phyloP scores from a whole-genome alignment of 257 asterid genomes.

The Lavandula angustifolia region DNA sequence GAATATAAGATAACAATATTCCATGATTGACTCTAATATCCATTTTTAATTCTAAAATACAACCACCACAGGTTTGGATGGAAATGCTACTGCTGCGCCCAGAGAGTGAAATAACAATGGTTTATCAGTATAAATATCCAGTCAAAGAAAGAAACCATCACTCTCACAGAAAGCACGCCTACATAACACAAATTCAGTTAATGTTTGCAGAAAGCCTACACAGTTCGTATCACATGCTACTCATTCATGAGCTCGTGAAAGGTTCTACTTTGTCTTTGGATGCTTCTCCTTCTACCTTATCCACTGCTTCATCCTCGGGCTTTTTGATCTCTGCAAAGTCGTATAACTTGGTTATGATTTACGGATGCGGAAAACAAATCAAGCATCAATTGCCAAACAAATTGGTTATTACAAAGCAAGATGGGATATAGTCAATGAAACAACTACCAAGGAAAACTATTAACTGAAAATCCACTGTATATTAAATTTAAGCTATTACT shows the following conservation, averaged over 20 bases:
- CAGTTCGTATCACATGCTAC: conserved; percentile 19
- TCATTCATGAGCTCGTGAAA: conserved; percentile 40
- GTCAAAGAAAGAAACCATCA: conserved; percentile 3
- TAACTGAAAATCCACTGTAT: too few species aligned
- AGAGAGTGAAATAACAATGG: conserved; percentile 28
- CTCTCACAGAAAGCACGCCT: conserved; percentile 6
- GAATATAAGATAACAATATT: too few species aligned
- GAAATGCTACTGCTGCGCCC: conserved; percentile 22
- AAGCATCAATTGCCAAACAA: neutral
- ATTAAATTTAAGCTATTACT: too few species aligned
- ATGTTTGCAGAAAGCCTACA: conserved; percentile 19
- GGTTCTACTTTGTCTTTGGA: conserved; percentile 45
- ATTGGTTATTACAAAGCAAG: too few species aligned
- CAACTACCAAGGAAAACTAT: neutral
- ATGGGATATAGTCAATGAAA: neutral
- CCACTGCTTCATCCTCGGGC: conserved; percentile 42
- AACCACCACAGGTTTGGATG: conserved; percentile 29
- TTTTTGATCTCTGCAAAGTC: conserved; percentile 42
- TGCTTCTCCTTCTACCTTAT: conserved; percentile 40
- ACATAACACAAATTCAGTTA: too few species aligned
- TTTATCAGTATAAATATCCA: conserved; percentile 33
- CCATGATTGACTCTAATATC: neutral
- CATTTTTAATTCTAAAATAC: conserved; percentile 19
- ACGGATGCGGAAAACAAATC: neutral
- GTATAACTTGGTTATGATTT: neutral